phyloP scores from a whole-genome alignment of 352 stramenopile genomes.

The Globisporangium recalcitrans region DNA sequence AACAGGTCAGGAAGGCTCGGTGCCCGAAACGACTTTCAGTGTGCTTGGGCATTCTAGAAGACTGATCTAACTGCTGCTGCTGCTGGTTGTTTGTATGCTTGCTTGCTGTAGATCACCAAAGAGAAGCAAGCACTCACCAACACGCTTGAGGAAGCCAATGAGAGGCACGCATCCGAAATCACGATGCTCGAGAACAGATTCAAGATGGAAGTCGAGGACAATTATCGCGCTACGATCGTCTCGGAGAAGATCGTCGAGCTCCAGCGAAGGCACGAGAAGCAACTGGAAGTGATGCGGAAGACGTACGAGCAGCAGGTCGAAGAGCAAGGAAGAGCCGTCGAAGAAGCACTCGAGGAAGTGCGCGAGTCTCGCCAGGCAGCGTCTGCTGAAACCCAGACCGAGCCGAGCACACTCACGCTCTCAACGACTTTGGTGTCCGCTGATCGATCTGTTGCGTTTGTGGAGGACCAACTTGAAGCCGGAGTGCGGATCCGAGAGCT shows the following conservation, averaged over 20 bases:
- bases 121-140: constrained; percentile 6
- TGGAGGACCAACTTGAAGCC: neutral
- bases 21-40: neutral
- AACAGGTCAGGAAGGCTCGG: constrained; percentile 2
- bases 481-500: constrained; percentile 36
- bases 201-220: constrained; percentile 11
- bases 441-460: neutral
- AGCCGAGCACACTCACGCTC: constrained; percentile 6
- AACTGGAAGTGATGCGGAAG: constrained; percentile 12
- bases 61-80: neutral
- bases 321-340: constrained; percentile 17
- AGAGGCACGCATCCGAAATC: constrained; percentile 5
- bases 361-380: neutral
- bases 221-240: constrained; percentile 11
- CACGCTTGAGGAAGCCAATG: neutral
- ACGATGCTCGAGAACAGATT: constrained; percentile 5
- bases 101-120: neutral
- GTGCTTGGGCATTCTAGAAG: neutral
- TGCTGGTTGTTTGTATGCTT: neutral
- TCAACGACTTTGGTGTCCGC: neutral
- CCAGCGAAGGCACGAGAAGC: constrained; percentile 17
- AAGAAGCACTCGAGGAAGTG: constrained; percentile 13
- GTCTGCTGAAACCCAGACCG: constrained; percentile 20
- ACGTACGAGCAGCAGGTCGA: constrained; percentile 25
- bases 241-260: constrained; percentile 16